Base-by-base conservation (phyloP, 805 yeast species). In the Yarrowia deformans region DNA sequence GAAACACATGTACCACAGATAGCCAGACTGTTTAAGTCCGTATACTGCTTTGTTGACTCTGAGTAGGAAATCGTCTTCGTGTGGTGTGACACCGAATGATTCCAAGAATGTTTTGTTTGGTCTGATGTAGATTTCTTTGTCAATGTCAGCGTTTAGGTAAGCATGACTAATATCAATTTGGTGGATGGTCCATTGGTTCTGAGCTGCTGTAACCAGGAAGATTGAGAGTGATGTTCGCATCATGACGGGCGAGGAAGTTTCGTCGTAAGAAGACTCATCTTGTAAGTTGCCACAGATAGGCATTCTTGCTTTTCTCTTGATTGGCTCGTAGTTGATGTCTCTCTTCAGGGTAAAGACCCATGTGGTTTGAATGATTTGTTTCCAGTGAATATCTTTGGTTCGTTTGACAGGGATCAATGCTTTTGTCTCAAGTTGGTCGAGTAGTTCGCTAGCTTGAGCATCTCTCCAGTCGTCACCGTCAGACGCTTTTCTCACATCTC, bases 101-200 rank as follows among this genome's bases (percentile, higher is more conserved):
- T 23, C 29, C 29, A 23, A 23, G 29, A 23, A 23, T 4, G 29
- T 23, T 4, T 23, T 23, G 29, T 23, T 23, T 23, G 29, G 29
- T 23, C 29, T 23, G 29, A 23, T 23, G 29, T 23, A 23, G 29
- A 23, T 23, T 23, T 23, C 29, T 23, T 23, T 23, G 29, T 19
- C 49, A 1, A 56, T 56, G n/a, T 56, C 63, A 2, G 63, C 63
- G 10, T 19, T 45, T 6, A 45, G 16, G 29, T 19, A 56, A 4
- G 63, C 49, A 12, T 45, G 29, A 29, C 49, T 45, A 5, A 56
- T 56, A 9, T 56, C 48, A 9, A 56, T 56, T 16, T 56, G 63
- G n/a, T 56, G 37, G 23, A 42, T 32, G 5, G n/a, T 14, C 63
- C 63, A 40, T 9, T 56, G 9, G 7, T 40, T 18, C 42, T 48